Evolutionary conservation across 768 basidiomycete genomes (phyloP), one percentile per base, ranked within the genome.

Genomic region (Macrolepiota albuminosa): DNA sequence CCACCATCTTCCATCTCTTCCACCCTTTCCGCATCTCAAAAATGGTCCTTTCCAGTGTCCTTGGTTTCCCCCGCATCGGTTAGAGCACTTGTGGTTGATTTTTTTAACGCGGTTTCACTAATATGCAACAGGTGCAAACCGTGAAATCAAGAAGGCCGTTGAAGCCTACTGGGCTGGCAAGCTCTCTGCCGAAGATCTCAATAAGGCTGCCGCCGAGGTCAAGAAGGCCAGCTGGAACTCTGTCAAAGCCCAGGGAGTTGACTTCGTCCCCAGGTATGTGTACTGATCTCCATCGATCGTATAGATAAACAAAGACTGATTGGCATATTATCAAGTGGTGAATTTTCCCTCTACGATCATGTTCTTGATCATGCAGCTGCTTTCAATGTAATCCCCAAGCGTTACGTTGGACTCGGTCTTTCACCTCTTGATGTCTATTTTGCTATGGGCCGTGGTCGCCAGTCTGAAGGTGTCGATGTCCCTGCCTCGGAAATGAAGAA

Each of bases 401-500:
- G 95, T 66, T 99, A 98, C 75, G 78, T 84, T 61, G 88, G 89
- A 55, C 89, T 92, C 65, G 86, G 87, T 59, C 79, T 99, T 56
- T 92, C 93, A 33, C 81, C 86, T 63, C 87, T 98, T 65, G 96
- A 99, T 76, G 87, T 95, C 72, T 97, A 92, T 79, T 98, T 99
- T 69, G 97, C 97, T 68, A 95, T 98, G 91, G 97, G 96, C 56
- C 96, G 97, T 77, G 97, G 97, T 59, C 93, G 96, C 66, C 97
- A 99, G 77, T 82, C 89, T 45, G 91, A 86, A 64, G 89, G 87
- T 61, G 95, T 98, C 68, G 97, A 99, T 78, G 94, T 98, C 64
- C 93, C 93, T 53, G 94, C 95, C 51, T 93, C 85, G 64, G 95
- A 98, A 81, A 98, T 98, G 97, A 98, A 97, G 85, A 98, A 98